Evolutionary conservation across 768 basidiomycete species (phyloP), one percentile per base, ranked within the genome.

Genomic region (Krasilnikovozyma curviuscula): DNA sequence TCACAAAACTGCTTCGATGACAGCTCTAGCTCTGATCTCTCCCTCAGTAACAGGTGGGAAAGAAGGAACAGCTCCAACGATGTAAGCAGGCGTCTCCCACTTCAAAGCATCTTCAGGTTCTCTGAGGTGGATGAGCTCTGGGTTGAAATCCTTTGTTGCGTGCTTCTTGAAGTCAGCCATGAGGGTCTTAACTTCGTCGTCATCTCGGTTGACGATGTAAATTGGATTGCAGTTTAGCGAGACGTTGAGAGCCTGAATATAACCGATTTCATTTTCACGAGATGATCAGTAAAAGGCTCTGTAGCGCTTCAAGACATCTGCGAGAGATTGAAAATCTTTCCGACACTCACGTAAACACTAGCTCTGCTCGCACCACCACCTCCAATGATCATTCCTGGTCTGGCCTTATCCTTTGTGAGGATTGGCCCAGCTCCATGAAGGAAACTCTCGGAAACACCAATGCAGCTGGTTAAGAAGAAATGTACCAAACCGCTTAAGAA

Each of bases 181-280:
- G 41, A 59, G 54, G 24, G 35, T 38, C 23, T 53, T 48, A 16
- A 57, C 56, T 39, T 59, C 58, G 23, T 46, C 47, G 10, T 44
- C 49, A 46, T 59, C 58, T 5, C 58, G 50, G 39, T 59, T 59
- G 37, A 57, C 58, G 37, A 59, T 54, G 54, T 59, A 59, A 40
- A 59, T 56, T 1, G 58, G 56, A 3, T 49, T 49, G 39, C 51
- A 53, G 43, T 49, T 49, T 28, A 56, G 33, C 44, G 45, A 56
- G 12, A 46, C 48, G 19, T 48, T 37, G 25, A 55, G 39, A 5
- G 40, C 48, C 25, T 28, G 57, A 54, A 47, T 58, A 58, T 9
- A 58, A 53, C 13, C 55, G 53, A 7, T 54, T 52, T 14, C 56
- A 55, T 46, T 3, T 9, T 2, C 30, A 2, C 12, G 6, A 19